Percentiles rank a stretch among this genome's conserved stretches.
Evolutionary conservation across 2,329 filamentous ascomycete genomes (phyloP).

Genomic region (Xylariomycetidae sp.): DNA sequence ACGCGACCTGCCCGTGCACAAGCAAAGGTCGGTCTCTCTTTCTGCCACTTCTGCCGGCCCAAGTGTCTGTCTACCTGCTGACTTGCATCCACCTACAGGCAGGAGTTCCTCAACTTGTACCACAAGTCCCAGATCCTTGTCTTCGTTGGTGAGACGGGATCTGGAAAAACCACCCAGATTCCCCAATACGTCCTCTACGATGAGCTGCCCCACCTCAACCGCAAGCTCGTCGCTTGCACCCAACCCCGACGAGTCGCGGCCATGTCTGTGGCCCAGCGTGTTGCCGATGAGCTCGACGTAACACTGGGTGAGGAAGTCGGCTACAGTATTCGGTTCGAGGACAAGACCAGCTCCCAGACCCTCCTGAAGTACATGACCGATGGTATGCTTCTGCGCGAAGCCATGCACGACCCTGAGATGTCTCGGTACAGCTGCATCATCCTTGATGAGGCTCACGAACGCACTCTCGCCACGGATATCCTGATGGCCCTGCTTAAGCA

Average conservation of each 20-base stretch:
- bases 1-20: slow-evolving; percentile 82
- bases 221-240: slow-evolving; percentile 93
- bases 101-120: slow-evolving; percentile 91
- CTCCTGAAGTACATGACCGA: slow-evolving; percentile 99
- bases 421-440: slow-evolving; percentile 95
- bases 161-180: slow-evolving; percentile 98
- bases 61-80: slow-evolving; percentile 2
- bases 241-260: slow-evolving; percentile 96
- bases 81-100: slow-evolving; percentile 37
- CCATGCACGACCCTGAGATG: slow-evolving; percentile 91
- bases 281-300: slow-evolving; percentile 94
- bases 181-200: slow-evolving; percentile 98
- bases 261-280: slow-evolving; percentile 98
- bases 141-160: slow-evolving; percentile 98
- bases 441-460: slow-evolving; percentile 96
- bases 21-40: slow-evolving; percentile 61
- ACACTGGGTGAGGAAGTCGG: slow-evolving; percentile 89
- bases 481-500: slow-evolving; percentile 95
- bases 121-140: slow-evolving; percentile 94
- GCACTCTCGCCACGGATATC: slow-evolving; percentile 94
- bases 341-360: slow-evolving; percentile 81
- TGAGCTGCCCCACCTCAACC: slow-evolving; percentile 78
- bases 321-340: slow-evolving; percentile 98
- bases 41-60: background rate
- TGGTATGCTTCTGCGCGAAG: slow-evolving; percentile 94